These are phyloP conservation scores for Tetrapyrgos nigripes DNA, from an alignment of 1,284 basidiomycete species.

Conservation along the genomic window DNA sequence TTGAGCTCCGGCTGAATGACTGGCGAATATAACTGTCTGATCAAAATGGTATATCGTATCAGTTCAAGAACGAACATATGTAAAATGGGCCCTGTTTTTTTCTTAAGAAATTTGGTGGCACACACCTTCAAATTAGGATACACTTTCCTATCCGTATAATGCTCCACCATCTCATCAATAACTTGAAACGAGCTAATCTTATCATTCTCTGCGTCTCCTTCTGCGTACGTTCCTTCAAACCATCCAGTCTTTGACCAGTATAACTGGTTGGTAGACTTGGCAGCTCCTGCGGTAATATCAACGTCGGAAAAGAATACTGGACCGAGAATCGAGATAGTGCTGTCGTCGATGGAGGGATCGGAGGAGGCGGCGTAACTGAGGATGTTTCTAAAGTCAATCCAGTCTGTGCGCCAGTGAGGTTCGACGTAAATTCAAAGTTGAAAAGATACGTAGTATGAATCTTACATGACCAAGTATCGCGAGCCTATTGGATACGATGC, in stretches of 20 bases:
- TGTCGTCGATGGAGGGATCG: not conserved
- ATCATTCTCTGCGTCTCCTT: not conserved
- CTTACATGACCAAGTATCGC: too few relatives aligned
- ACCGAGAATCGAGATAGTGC: constrained; percentile 1
- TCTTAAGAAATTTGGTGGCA: too few relatives aligned
- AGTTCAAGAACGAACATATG: too few relatives aligned
- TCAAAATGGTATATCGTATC: not conserved
- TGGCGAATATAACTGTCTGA: constrained; percentile 15
- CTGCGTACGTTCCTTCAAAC: not conserved
- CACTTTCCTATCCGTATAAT: not conserved
- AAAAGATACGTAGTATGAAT: not conserved
- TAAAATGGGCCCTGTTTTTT: too few relatives aligned
- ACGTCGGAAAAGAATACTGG: constrained; percentile 1
- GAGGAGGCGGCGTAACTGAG: not conserved
- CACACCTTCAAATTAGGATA: constrained; percentile 6
- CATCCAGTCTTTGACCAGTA: not conserved
- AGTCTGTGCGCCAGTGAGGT: constrained; percentile 5
- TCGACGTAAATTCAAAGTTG: not conserved
- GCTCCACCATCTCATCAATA: not conserved
- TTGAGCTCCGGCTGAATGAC: constrained; percentile 17
- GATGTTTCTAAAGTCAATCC: not conserved
- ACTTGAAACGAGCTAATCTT: not conserved
- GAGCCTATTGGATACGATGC: too few relatives aligned
- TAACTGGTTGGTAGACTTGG: not conserved
- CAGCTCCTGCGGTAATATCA: not conserved